phyloP scores from a whole-genome alignment of 208 protist genomes.

The Trypanosoma lewisi region DNA sequence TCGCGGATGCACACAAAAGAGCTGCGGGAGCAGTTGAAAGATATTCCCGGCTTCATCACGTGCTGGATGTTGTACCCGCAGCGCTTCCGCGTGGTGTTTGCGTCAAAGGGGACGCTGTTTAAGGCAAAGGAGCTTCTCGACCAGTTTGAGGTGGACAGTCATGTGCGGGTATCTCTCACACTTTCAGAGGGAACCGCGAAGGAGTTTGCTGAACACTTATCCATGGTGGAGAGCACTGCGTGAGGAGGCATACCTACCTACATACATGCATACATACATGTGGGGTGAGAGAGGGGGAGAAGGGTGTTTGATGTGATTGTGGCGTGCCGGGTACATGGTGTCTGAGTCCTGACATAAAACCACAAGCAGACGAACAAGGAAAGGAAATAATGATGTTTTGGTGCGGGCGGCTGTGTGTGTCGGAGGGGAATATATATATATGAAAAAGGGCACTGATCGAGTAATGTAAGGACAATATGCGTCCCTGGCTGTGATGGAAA shows the following conservation, averaged over 20 bases:
- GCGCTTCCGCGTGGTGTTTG: slow-evolving; percentile 74
- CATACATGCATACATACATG: background rate
- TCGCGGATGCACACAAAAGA: slow-evolving; percentile 33
- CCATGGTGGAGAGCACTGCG: slow-evolving; percentile 28
- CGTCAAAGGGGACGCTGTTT: slow-evolving; percentile 56
- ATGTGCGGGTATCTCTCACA: slow-evolving; percentile 61
- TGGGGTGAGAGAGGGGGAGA: background rate
- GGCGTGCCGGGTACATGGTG: too few species aligned
- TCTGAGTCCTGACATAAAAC: too few species aligned
- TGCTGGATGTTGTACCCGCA: slow-evolving; percentile 57
- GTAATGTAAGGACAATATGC: background rate
- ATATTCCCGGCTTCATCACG: slow-evolving; percentile 68
- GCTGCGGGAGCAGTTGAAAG: slow-evolving; percentile 41
- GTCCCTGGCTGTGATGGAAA: background rate
- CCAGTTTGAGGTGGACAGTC: slow-evolving; percentile 67
- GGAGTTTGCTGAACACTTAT: slow-evolving; percentile 40
- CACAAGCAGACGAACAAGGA: too few species aligned
- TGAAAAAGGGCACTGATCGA: background rate
- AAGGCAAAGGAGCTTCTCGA: slow-evolving; percentile 82
- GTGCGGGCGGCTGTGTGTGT: too few species aligned
- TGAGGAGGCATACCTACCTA: background rate
- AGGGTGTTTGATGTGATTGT: background rate
- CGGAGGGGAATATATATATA: too few species aligned
- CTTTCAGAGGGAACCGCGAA: slow-evolving; percentile 48
- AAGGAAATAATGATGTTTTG: too few species aligned